Evolutionary conservation across 1,139 yeast genomes (phyloP).

Genomic region (Barnettozyma hawaiiensis): DNA sequence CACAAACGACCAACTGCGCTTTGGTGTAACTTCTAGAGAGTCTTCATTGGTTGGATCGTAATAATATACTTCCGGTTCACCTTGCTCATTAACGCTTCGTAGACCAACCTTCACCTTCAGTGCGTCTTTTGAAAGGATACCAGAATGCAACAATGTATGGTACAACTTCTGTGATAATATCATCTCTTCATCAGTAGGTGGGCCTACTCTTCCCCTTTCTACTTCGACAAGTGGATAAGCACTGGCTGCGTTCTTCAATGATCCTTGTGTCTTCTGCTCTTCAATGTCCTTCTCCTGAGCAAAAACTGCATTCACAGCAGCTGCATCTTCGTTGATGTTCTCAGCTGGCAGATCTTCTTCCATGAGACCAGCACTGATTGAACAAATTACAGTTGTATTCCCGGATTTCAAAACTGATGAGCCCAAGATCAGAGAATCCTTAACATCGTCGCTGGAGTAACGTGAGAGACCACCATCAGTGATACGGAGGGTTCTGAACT

Average conservation of each 20-base stretch:
- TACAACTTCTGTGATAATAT: slow-evolving; percentile 63
- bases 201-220: slow-evolving; percentile 68
- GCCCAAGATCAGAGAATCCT: slow-evolving; percentile 45
- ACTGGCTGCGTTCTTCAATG: slow-evolving; percentile 32
- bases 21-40: slow-evolving; percentile 31
- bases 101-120: slow-evolving; percentile 49
- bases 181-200: slow-evolving; percentile 92
- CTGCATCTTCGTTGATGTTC: slow-evolving; percentile 34
- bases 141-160: slow-evolving; percentile 52
- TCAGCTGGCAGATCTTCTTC: slow-evolving; percentile 41
- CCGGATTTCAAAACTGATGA: slow-evolving; percentile 72
- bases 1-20: slow-evolving; percentile 53
- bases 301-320: slow-evolving; percentile 34
- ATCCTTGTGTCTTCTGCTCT: slow-evolving; percentile 12
- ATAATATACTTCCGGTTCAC: slow-evolving; percentile 35
- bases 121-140: slow-evolving; percentile 42
- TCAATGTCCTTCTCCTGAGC: slow-evolving; percentile 28
- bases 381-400: slow-evolving; percentile 68
- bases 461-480: slow-evolving; percentile 40
- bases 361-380: slow-evolving; percentile 65
- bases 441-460: slow-evolving; percentile 24
- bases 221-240: slow-evolving; percentile 80
- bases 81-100: slow-evolving; percentile 39
- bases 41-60: slow-evolving; percentile 25
- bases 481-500: slow-evolving; percentile 57